Base-by-base conservation (phyloP, 306 rosid species). In the Oemleria cerasiformis region DNA sequence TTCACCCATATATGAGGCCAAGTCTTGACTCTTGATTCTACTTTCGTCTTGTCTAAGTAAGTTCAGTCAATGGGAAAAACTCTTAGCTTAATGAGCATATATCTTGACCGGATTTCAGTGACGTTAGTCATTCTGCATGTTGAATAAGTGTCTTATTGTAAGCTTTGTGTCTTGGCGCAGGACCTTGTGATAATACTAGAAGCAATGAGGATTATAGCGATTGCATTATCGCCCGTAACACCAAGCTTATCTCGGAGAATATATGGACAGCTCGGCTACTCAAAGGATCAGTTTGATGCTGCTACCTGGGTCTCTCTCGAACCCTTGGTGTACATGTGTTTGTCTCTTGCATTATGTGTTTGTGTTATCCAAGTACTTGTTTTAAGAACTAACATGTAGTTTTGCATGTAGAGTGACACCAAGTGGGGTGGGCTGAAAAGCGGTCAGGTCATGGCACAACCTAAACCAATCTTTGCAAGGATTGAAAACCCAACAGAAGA, bases 141-240 rank as follows among this genome's bases (percentile, higher is more conserved):
- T 30, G 7, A 38, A 73, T 54, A 7, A 55, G 5, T 73, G 41
- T 15, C 15, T 7, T 7, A 40, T 23, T 47, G 49, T 56, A 45
- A 67, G 20, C 25, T 73, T 44, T 68, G 60, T 48, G 8, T 79
- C 79, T 78, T 80, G 75, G 76, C 9, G 21, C 94, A 94, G 97
- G 98, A 94, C 82, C 98, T 94, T 63, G 97, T 94, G 45, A 86
- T 91, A 74, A 83, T 94, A 86, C 71, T 91, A 63, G 98, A 94
- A 86, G 85, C 95, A 0, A 75, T 83, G 91, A 81, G 97, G 81
- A 91, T 94, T 50, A 85, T 91, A 50, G 96, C 98, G 1, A 63
- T 94, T 54, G 86, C 97, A 15, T 78, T 94, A 58, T 85, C 87
- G 38, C 98, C 98, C 5, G 84, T 89, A 23, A 74, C 96, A 14